Conservation (phyloP, 1,139 yeast genomes). For the Nadsonia starkeyi-henricii region DNA sequence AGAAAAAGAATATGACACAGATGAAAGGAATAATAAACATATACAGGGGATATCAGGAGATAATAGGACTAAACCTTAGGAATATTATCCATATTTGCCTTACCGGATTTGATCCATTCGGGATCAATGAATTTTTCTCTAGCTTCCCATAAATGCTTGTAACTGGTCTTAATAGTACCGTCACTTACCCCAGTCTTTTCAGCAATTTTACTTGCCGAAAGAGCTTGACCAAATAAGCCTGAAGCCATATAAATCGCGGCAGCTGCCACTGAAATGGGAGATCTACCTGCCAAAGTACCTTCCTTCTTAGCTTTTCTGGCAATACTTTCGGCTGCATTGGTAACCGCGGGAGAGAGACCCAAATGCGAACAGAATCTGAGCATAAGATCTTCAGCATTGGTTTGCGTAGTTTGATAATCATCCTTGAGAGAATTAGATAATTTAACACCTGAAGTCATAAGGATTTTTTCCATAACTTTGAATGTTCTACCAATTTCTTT, state of each 20-base stretch:
- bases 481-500: slow-evolving; percentile 75
- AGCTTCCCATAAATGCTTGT: slow-evolving; percentile 67
- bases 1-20: no score
- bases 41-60: no score
- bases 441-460: slow-evolving; percentile 26
- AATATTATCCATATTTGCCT: slow-evolving; percentile 45
- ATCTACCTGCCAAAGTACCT: slow-evolving; percentile 91
- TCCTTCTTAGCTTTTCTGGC: slow-evolving; percentile 82
- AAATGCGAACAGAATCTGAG: slow-evolving; percentile 93
- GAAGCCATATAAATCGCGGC: slow-evolving; percentile 94
- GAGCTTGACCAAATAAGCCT: slow-evolving; percentile 50
- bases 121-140: slow-evolving; percentile 64
- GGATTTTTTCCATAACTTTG: slow-evolving; percentile 63
- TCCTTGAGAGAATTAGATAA: slow-evolving; percentile 21
- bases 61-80: slow-evolving; percentile 29
- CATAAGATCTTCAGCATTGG: slow-evolving; percentile 87
- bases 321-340: slow-evolving; percentile 87
- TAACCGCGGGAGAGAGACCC: slow-evolving; percentile 72
- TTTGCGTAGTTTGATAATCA: slow-evolving; percentile 59
- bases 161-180: slow-evolving; percentile 90
- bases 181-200: slow-evolving; percentile 97
- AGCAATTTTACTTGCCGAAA: slow-evolving; percentile 66
- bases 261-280: slow-evolving; percentile 96
- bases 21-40: no score
- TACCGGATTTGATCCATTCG: slow-evolving; percentile 51